Evolutionary conservation across 2,329 filamentous ascomycete species (phyloP), one percentile per base, ranked within the genome.

Genomic region (Aspergillus sp.): DNA sequence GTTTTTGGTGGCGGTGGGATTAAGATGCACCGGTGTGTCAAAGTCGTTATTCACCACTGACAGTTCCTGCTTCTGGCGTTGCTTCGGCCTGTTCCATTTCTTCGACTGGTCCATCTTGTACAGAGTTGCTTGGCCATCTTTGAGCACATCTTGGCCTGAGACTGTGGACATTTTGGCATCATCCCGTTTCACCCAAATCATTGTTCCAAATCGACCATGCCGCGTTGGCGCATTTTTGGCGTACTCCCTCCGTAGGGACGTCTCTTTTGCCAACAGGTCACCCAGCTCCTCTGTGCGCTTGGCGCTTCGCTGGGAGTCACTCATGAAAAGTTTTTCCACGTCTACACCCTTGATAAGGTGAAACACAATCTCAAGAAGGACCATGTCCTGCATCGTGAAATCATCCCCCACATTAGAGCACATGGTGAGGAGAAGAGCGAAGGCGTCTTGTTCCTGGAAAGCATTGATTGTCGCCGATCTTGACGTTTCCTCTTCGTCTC

Each of bases 361-460:
- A 71, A 96, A 99, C 23, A 99, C 75, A 36, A 93, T 89, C 68
- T 99, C 94, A 74, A 99, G 83, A 19, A 97, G 73, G n/a, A 91
- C 81, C 2, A 93, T 86, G 66, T 97, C 93, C 62, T 97, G 91
- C 14, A 86, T 85, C 56, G 88, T 86, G 70, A 97, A 99, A 63
- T 97, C 93, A 38, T 97, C 91, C 31, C 89, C 90, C 77, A 97
- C 93, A 57, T 93, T 95, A 2, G 92, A 97, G 11, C 91, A 88
- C 45, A 99, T 78, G 0, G 91, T 96, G 48, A 97, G 77, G 19
- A 99, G 74, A 2, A 95, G 80, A 49, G 90, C 84, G 62, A 97
- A 89, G 19, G 96, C 89, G 69, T 97, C 92, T 71, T 99, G 94
- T 58, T 88, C 86, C 34, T 93, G 85, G 64, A 97, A 96, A 1